Conservation (phyloP, 139 green algal genomes). For the Picochlorum sp. region DNA sequence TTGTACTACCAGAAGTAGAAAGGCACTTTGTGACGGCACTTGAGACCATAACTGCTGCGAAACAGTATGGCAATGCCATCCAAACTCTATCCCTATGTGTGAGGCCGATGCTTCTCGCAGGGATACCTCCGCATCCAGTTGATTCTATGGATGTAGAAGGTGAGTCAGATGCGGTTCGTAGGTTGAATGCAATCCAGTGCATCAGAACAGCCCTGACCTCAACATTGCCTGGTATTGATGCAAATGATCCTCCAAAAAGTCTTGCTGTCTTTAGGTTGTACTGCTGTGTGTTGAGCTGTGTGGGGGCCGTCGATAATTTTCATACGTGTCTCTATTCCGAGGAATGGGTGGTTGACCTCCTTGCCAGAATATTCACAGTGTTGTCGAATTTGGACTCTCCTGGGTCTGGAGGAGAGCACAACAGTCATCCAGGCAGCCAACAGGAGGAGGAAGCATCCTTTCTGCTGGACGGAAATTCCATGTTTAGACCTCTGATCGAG, state of each 20-base stretch:
- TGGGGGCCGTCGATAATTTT: conserved; percentile 4
- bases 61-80: conserved; percentile 26
- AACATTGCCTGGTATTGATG: conserved; percentile 85
- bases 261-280: conserved; percentile 69
- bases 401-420: conserved; percentile 20
- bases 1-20: conserved; percentile 69
- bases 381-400: conserved; percentile 65
- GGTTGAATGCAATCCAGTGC: conserved; percentile 9
- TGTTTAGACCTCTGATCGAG: conserved; percentile 56
- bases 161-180: background rate
- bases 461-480: conserved; percentile 45
- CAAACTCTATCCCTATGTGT: conserved; percentile 58
- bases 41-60: conserved; percentile 53
- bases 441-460: conserved; percentile 28
- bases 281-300: conserved; percentile 40
- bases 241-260: conserved; percentile 88
- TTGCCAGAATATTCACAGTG: conserved; percentile 55
- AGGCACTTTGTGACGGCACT: conserved; percentile 58
- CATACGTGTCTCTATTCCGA: conserved; percentile 21
- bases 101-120: conserved; percentile 65
- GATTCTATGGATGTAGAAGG: background rate
- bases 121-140: conserved; percentile 22
- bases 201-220: conserved; percentile 68
- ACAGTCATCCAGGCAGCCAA: background rate
- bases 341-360: conserved; percentile 71